These are phyloP conservation scores for Alternaria gaisen DNA, from an alignment of 2,329 filamentous ascomycete species.

Conservation along the genomic window DNA sequence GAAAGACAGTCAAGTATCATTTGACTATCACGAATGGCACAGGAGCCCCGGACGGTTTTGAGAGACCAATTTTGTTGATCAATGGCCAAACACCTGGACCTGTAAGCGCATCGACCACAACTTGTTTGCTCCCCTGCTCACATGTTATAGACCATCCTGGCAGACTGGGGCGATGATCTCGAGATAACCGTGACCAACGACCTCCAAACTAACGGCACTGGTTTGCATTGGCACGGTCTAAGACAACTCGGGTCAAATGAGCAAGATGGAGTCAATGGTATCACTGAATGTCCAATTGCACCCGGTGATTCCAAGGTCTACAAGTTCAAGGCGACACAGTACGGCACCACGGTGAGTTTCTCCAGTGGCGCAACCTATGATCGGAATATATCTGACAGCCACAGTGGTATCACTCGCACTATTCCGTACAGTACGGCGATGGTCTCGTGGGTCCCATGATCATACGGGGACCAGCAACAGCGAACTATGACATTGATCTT, in stretches of 20 bases:
- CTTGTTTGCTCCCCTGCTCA: conserved; percentile 17
- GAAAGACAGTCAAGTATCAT: conserved; percentile 54
- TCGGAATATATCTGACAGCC: conserved; percentile 41
- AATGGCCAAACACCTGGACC: conserved; percentile 60
- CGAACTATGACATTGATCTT: conserved; percentile 56
- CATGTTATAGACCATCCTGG: conserved; percentile 52
- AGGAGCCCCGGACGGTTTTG: conserved; percentile 57
- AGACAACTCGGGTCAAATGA: conserved; percentile 54
- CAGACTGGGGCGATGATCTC: conserved; percentile 53
- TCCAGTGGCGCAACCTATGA: neutral
- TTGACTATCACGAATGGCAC: conserved; percentile 56
- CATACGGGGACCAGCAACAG: conserved; percentile 53
- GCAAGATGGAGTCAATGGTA: conserved; percentile 57
- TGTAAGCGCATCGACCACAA: conserved; percentile 41
- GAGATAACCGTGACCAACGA: conserved; percentile 50
- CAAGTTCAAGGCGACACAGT: conserved; percentile 48
- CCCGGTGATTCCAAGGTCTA: conserved; percentile 58
- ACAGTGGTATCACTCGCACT: conserved; percentile 59
- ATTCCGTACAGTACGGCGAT: conserved; percentile 54
- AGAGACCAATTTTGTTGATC: conserved; percentile 52
- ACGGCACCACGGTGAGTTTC: conserved; percentile 42
- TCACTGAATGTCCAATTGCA: conserved; percentile 73
- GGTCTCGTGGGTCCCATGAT: conserved; percentile 54
- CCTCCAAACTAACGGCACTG: conserved; percentile 57
- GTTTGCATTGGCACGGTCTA: conserved; percentile 63